Evolutionary conservation across 805 yeast species (phyloP), one percentile per base, ranked within the genome.

Genomic region (Wickerhamiella sergipiensis): DNA sequence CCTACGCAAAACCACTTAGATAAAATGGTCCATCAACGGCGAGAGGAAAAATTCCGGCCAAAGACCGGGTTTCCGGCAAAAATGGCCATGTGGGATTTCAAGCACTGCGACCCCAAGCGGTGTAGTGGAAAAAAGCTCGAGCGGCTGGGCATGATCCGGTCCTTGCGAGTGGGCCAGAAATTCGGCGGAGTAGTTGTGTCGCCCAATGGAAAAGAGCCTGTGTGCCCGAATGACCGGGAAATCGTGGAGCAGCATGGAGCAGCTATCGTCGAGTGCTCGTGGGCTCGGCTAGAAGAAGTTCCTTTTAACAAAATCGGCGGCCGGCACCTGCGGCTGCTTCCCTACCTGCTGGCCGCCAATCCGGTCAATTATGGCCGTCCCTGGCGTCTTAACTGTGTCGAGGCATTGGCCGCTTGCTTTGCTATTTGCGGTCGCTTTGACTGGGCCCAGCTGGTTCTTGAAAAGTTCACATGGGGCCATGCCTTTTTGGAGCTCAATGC

Each of bases 251-350:
- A 72, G 26, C 63, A 71, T 42, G 98, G 98, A 38, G 92, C 88
- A n/a, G 95, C 98, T 0, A 98, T 92, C 8, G 97, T 92, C 2
- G 98, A 92, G 64, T 90, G 97, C 67, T 87, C 96, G 1, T 92
- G 98, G 98, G 98, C 98, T 0, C 72, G 97, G 50, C 65, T 92
- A n/a, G 95, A 88, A 51, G 98, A 92, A 65, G 80, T 92, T n/a
- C 98, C 98, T 4, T 92, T 92, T 67, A 71, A 75, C 53, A 86
- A 85, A 61, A 88, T 92, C 52, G 97, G 97, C 3, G 97, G 97
- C 4, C 79, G 78, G 54, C 74, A 86, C 60, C 95, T 90, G 62
- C 72, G 98, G 46, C 70, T 92, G 2, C 56, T 92, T 52, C 98
- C 98, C 0, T 92, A 90, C 60, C 70, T 92, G 46, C 88, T 92